Conservation (phyloP, 2,329 filamentous ascomycete genomes). For the Orbilia javanica region DNA sequence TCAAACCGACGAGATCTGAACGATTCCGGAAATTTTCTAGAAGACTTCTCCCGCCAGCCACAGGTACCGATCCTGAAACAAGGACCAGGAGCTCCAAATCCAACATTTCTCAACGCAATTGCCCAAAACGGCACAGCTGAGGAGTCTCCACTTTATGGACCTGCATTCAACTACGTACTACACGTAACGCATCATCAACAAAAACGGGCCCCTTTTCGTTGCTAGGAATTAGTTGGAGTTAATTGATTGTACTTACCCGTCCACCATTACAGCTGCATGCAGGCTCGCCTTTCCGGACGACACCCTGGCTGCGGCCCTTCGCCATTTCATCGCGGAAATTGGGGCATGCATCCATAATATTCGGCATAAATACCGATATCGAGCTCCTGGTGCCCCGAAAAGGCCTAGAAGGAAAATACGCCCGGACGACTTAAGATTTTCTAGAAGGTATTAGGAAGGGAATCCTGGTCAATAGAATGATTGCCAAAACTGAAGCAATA, state of each 20-base stretch:
- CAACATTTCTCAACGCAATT: constrained; percentile 53
- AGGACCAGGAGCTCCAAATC: constrained; percentile 3
- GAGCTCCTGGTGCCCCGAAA: constrained; percentile 21
- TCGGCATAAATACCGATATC: constrained; percentile 21
- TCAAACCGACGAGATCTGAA: neutral
- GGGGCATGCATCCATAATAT: neutral
- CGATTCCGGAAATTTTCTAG: constrained; percentile 37
- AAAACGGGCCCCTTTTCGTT: constrained; percentile 21
- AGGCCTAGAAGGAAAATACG: constrained; percentile 11
- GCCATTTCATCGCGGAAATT: constrained; percentile 3
- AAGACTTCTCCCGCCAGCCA: constrained; percentile 54
- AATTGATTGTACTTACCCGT: neutral
- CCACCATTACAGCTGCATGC: constrained; percentile 5
- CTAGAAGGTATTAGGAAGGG: constrained; percentile 23
- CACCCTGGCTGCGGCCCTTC: neutral
- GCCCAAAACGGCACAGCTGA: constrained; percentile 31
- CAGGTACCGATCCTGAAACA: constrained; percentile 40
- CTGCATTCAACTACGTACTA: constrained; percentile 7
- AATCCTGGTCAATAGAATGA: neutral
- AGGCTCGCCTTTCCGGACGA: constrained; percentile 1
- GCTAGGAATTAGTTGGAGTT: neutral
- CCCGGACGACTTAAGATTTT: constrained; percentile 2
- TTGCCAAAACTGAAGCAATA: neutral
- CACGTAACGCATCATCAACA: constrained; percentile 20
- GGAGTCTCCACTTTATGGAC: constrained; percentile 2